Percentiles rank a stretch among this genome's conserved stretches.
These are phyloP conservation scores for Penicillium nordicum DNA, from an alignment of 2,329 filamentous ascomycete genomes.

Conservation along the genomic window DNA sequence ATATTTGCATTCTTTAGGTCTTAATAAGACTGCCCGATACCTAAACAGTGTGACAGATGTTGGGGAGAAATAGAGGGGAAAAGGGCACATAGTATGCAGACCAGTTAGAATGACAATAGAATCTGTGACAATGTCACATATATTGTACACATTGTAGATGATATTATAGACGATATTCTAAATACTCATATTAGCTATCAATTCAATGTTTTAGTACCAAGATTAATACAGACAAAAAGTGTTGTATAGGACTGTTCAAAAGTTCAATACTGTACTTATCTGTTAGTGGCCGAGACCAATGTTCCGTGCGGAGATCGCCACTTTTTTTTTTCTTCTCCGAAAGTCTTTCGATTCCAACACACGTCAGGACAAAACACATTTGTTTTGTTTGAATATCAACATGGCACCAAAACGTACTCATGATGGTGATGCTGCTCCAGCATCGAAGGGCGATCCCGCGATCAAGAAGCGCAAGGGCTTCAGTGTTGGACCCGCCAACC, in stretches of 20 bases:
- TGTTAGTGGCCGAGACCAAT: slow-evolving; percentile 1
- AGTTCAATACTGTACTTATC: not conserved
- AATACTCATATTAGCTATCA: not conserved
- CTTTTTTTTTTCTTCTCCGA: slow-evolving; percentile 16
- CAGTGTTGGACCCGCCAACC: slow-evolving; percentile 79
- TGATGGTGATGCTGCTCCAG: slow-evolving; percentile 41
- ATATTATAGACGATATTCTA: not conserved
- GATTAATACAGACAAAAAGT: not conserved
- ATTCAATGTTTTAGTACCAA: not conserved
- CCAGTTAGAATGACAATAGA: not conserved
- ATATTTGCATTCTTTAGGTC: not conserved
- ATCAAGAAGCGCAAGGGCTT: slow-evolving; percentile 68
- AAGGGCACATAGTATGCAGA: not conserved
- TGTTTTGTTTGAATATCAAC: slow-evolving; percentile 4
- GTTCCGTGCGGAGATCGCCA: slow-evolving; percentile 19
- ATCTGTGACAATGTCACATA: not conserved
- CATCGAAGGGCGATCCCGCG: slow-evolving; percentile 30
- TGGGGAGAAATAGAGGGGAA: not conserved
- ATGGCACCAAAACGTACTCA: slow-evolving; percentile 62
- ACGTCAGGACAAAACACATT: not conserved
- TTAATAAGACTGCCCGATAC: not conserved
- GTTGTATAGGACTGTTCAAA: not conserved
- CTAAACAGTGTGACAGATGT: not conserved
- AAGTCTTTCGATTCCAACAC: slow-evolving; percentile 1
- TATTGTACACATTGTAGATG: not conserved